These are phyloP conservation scores for Amyloporia xantha DNA, from an alignment of 768 basidiomycete genomes.

Conservation along the genomic window DNA sequence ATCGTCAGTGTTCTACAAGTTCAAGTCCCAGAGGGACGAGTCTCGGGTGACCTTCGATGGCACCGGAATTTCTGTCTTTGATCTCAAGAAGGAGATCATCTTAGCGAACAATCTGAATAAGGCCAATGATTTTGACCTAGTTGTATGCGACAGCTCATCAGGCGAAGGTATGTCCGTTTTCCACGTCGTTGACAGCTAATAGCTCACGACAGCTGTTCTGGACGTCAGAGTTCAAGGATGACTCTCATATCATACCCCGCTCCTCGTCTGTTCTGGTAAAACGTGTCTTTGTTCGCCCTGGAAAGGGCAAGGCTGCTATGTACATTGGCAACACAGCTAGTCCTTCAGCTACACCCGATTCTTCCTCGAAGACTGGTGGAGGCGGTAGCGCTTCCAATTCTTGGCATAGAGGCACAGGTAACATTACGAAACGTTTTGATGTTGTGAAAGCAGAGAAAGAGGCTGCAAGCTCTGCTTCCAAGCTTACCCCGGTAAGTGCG, in stretches of 20 bases:
- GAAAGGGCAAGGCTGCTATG: constrained; percentile 76
- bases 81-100: constrained; percentile 98
- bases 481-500: not conserved
- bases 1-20: constrained; percentile 97
- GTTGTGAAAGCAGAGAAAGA: constrained; percentile 52
- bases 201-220: not conserved
- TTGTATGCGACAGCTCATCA: constrained; percentile 74
- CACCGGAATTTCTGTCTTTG: constrained; percentile 97
- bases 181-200: not conserved
- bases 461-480: constrained; percentile 3
- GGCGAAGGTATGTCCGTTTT: constrained; percentile 69
- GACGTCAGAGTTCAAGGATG: constrained; percentile 82
- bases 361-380: constrained; percentile 12
- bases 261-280: constrained; percentile 93
- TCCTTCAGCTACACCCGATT: constrained; percentile 32
- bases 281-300: constrained; percentile 72
- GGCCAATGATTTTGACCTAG: constrained; percentile 95
- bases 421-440: constrained; percentile 87
- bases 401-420: constrained; percentile 60
- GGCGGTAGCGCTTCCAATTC: constrained; percentile 29
- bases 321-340: constrained; percentile 51
- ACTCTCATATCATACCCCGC: constrained; percentile 85
- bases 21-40: constrained; percentile 92
- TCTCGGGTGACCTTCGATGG: constrained; percentile 96
- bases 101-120: constrained; percentile 93